phyloP scores from a whole-genome alignment of 805 yeast species.

The Yueomyces sinensis region DNA sequence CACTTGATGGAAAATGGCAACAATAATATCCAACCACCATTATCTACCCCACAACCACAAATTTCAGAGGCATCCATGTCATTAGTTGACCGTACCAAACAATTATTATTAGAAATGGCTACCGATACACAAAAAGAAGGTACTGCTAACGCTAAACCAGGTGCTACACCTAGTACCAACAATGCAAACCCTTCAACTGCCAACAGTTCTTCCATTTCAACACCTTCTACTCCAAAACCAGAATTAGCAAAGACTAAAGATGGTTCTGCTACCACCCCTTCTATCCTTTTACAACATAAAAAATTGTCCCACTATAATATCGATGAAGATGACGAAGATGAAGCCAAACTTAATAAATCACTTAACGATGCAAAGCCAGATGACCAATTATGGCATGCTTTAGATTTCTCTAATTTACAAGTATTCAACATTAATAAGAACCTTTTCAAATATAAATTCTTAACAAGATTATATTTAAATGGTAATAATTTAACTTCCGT shows the following conservation, averaged over 20 bases:
- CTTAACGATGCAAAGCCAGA: slow-evolving; percentile 24
- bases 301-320: slow-evolving; percentile 28
- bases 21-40: slow-evolving; percentile 2
- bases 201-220: slow-evolving; percentile 17
- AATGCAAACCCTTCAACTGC: slow-evolving; percentile 6
- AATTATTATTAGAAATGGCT: slow-evolving; percentile 21
- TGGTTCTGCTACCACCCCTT: slow-evolving; percentile 14
- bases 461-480: slow-evolving; percentile 75
- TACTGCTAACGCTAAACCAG: slow-evolving; percentile 1
- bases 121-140: slow-evolving; percentile 5
- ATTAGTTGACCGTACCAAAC: slow-evolving; percentile 22
- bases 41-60: slow-evolving; percentile 7
- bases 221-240: slow-evolving; percentile 23
- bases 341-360: slow-evolving; percentile 12
- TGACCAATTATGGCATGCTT: slow-evolving; percentile 85
- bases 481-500: slow-evolving; percentile 64
- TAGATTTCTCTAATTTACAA: slow-evolving; percentile 87
- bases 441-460: slow-evolving; percentile 67
- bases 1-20: slow-evolving; percentile 1
- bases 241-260: slow-evolving; percentile 12
- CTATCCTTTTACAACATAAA: slow-evolving; percentile 26
- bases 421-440: slow-evolving; percentile 56
- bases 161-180: neutral
- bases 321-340: slow-evolving; percentile 43
- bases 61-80: slow-evolving; percentile 20